These are phyloP conservation scores for Emmonsiellopsis sp. DNA, from an alignment of 2,329 filamentous ascomycete genomes.

Conservation along the genomic window DNA sequence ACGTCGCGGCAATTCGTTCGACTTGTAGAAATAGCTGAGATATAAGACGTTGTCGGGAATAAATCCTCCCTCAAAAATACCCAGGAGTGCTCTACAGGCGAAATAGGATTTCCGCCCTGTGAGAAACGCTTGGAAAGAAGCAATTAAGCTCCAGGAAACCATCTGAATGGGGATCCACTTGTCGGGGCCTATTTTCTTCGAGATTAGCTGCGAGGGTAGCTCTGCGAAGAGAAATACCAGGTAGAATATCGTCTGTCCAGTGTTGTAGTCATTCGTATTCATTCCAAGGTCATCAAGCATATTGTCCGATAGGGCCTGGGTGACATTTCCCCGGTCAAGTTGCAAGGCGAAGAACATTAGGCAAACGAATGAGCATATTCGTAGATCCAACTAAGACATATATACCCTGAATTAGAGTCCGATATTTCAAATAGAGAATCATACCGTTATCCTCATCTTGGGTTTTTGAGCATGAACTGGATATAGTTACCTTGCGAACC, in stretches of 20 bases:
- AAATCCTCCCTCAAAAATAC: conserved; percentile 36
- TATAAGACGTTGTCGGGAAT: conserved; percentile 28
- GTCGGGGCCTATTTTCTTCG: conserved; percentile 34
- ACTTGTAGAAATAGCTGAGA: conserved; percentile 12
- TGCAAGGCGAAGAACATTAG: conserved; percentile 53
- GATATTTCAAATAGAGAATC: too few species aligned
- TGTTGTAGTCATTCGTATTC: conserved; percentile 17
- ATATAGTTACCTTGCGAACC: conserved; percentile 16
- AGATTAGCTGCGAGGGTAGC: conserved; percentile 49
- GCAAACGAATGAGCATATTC: conserved; percentile 27
- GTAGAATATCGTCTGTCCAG: conserved; percentile 48
- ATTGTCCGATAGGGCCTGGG: conserved; percentile 49
- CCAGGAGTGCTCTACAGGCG: conserved; percentile 33
- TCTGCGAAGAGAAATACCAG: conserved; percentile 45
- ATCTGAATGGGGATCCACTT: conserved; percentile 43
- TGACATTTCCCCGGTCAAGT: conserved; percentile 49
- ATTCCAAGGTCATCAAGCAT: conserved; percentile 36
- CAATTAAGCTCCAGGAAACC: conserved; percentile 42
- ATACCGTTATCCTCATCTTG: conserved; percentile 5
- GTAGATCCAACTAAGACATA: conserved; percentile 8
- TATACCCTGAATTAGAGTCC: neutral
- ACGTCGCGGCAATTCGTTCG: conserved; percentile 7
- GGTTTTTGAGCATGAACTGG: conserved; percentile 17
- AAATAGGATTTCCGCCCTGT: conserved; percentile 31
- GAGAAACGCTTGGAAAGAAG: conserved; percentile 36